Percentiles rank a stretch among this genome's conserved stretches.
Evolutionary conservation across 139 green algal species (phyloP).

Genomic region (Monoraphidium neglectum): DNA sequence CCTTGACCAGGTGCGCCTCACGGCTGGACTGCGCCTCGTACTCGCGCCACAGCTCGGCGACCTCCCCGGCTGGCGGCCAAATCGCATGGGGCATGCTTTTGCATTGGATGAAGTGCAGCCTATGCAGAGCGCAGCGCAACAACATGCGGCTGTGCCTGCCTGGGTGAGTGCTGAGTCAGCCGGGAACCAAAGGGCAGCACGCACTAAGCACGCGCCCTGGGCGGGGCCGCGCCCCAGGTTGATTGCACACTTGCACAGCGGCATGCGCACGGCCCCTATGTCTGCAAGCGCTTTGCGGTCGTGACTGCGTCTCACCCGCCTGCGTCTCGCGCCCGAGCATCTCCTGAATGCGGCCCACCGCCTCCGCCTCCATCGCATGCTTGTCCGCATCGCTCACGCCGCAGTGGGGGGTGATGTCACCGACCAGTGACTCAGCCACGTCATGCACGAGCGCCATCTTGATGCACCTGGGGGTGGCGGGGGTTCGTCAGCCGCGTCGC

Average conservation of each 20-base stretch:
- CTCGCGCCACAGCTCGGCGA: slow-evolving; percentile 86
- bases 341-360: slow-evolving; percentile 69
- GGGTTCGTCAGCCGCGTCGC: neutral
- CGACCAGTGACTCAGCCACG: slow-evolving; percentile 91
- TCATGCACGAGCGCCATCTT: slow-evolving; percentile 93
- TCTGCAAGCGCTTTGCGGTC: too few species aligned
- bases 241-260: too few species aligned
- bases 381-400: slow-evolving; percentile 85
- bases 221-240: too few species aligned
- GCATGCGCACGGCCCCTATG: too few species aligned
- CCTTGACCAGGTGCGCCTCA: slow-evolving; percentile 91
- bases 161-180: neutral
- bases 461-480: slow-evolving; percentile 68
- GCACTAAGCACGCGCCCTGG: too few species aligned
- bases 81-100: too few species aligned
- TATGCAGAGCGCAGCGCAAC: neutral
- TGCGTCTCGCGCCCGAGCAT: slow-evolving; percentile 67
- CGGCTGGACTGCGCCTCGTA: slow-evolving; percentile 80
- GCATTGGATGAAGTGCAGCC: neutral
- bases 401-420: slow-evolving; percentile 91
- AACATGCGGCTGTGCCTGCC: too few species aligned
- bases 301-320: slow-evolving; percentile 48
- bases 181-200: neutral
- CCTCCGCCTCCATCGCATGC: slow-evolving; percentile 63
- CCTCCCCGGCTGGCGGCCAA: slow-evolving; percentile 70